Percentiles rank a stretch among this genome's conserved stretches.
Conservation (phyloP, 345 rosid genomes). For the Angophora floribunda region DNA sequence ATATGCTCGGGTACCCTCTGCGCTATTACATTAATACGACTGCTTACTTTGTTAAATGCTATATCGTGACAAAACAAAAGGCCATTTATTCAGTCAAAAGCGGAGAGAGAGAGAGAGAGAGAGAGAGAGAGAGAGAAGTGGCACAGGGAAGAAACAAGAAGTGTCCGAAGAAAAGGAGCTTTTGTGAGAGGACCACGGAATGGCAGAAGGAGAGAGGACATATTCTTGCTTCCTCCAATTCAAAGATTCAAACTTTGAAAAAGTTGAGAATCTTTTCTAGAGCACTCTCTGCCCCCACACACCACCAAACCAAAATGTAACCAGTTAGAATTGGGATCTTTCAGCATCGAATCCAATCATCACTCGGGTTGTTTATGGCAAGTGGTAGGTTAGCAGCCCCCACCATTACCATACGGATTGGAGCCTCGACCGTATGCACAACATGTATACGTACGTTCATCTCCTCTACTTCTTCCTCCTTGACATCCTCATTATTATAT, state of each 20-base stretch:
- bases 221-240: background rate
- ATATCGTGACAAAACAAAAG: background rate
- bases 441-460: background rate
- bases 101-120: background rate
- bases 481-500: background rate
- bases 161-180: background rate
- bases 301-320: background rate
- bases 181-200: background rate
- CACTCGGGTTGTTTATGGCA: background rate
- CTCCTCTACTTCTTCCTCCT: background rate
- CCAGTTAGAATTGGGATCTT: background rate
- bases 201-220: background rate
- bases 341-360: background rate
- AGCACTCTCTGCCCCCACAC: background rate
- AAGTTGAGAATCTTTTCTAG: background rate
- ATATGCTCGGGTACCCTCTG: background rate
- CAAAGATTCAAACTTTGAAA: background rate
- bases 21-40: background rate
- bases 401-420: background rate
- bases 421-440: background rate
- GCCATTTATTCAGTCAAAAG: background rate
- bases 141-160: background rate
- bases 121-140: background rate
- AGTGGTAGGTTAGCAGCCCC: background rate
- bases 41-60: background rate